phyloP scores from a whole-genome alignment of 371 early-diverging fungal genomes.

The Thermomucor indicae-seudaticae region DNA sequence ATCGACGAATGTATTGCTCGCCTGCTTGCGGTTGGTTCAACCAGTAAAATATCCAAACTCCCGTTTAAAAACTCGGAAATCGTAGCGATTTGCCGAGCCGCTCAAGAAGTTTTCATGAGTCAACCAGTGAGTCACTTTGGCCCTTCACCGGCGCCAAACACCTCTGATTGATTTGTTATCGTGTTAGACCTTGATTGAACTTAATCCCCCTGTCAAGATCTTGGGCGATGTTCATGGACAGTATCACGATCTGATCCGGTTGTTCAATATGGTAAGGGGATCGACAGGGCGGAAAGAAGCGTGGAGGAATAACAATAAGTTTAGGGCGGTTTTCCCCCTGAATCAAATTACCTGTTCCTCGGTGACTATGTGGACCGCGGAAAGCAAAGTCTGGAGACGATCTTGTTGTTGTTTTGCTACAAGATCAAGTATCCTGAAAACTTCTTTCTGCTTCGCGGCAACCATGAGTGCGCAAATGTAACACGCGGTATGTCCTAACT shows the following conservation, averaged over 20 bases:
- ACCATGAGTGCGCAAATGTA: constrained; percentile 96
- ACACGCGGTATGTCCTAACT: constrained; percentile 62
- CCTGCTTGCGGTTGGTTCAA: constrained; percentile 67
- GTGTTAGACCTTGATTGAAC: constrained; percentile 71
- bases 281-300: not conserved
- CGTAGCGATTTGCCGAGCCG: constrained; percentile 73
- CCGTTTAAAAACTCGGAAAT: constrained; percentile 81
- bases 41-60: constrained; percentile 65
- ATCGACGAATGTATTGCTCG: constrained; percentile 83
- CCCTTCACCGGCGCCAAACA: not conserved
- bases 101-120: constrained; percentile 83
- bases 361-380: constrained; percentile 99
- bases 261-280: constrained; percentile 66
- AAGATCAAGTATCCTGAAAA: constrained; percentile 95
- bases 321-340: constrained; percentile 80
- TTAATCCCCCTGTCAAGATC: constrained; percentile 93
- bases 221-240: constrained; percentile 95
- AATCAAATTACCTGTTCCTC: constrained; percentile 88
- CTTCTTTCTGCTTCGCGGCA: constrained; percentile 93
- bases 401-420: constrained; percentile 86
- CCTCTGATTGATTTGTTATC: not conserved
- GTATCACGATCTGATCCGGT: constrained; percentile 78
- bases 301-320: not conserved
- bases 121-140: constrained; percentile 59
- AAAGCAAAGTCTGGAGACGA: constrained; percentile 94